These are phyloP conservation scores for Grosmannia huntii DNA, from an alignment of 2,329 filamentous ascomycete genomes.

Conservation along the genomic window DNA sequence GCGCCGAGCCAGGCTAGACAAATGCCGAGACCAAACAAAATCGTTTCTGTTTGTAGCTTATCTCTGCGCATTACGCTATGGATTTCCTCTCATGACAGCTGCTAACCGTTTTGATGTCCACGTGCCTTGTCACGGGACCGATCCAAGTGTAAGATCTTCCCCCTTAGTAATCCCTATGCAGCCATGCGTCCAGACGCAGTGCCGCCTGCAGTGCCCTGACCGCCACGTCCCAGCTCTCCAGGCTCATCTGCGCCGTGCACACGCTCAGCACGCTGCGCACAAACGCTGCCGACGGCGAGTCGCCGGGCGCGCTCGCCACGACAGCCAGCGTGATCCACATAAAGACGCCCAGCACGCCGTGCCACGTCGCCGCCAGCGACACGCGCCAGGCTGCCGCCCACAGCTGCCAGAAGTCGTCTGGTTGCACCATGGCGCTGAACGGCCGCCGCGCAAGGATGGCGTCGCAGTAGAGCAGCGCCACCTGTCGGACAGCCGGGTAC, in stretches of 20 bases:
- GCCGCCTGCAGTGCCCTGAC: not conserved
- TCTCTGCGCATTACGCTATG: not conserved
- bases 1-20: not conserved
- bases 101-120: not conserved
- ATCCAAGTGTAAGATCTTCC: too few species aligned
- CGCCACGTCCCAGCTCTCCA: slow-evolving; percentile 20
- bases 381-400: slow-evolving; percentile 36
- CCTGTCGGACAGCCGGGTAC: slow-evolving; percentile 32
- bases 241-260: slow-evolving; percentile 29
- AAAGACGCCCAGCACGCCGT: slow-evolving; percentile 33
- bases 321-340: slow-evolving; percentile 33
- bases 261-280: slow-evolving; percentile 32
- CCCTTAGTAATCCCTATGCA: not conserved
- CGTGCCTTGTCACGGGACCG: not conserved
- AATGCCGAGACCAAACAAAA: not conserved
- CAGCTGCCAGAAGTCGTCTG: slow-evolving; percentile 26
- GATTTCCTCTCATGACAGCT: not conserved
- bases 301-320: slow-evolving; percentile 20
- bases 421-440: slow-evolving; percentile 26
- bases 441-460: slow-evolving; percentile 30
- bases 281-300: slow-evolving; percentile 27
- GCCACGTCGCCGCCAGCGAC: slow-evolving; percentile 29
- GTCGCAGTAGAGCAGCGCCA: slow-evolving; percentile 33
- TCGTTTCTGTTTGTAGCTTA: not conserved
- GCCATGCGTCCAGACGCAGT: not conserved